Evolutionary conservation across 2,329 filamentous ascomycete genomes (phyloP), one percentile per base, ranked within the genome.

Genomic region (Verticillium longisporum): DNA sequence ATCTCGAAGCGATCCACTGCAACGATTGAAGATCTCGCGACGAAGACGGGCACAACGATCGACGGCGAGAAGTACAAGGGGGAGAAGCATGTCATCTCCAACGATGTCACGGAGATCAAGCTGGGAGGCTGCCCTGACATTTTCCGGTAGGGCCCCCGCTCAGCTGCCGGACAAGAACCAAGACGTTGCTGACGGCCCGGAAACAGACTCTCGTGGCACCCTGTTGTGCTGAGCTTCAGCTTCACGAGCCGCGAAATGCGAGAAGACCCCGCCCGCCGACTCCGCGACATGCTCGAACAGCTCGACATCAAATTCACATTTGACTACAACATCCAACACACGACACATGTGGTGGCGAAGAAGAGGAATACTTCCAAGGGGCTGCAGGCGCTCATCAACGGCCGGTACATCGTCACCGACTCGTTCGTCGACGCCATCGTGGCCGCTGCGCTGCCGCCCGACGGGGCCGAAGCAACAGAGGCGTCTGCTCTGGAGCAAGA

Each of bases 301-400:
- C 81, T 96, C n/a, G 95, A 97, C 70, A 88, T 98, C 73, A 98
- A 97, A 73, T 88, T 92, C 14, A 78, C 90, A 14, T 80, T 84
- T 54, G 88, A 92, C 4, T 97, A 92, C 72, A 77, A 90, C 31
- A 77, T 82, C 32, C 81, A 78, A 15, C 77, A 83, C 33, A 97
- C 94, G 0, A 97, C 94, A 0, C 93, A 98, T 73, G 89, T 96
- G 11, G 87, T 98, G 37, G 88, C 91, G 7, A 90, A 87, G 72
- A 97, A 96, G 75, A 84, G 95, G 56, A 99, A 98, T 72, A 94
- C 92, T 0, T 84, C 93, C 0, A 92, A 92, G 66, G 91, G 91
- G 0, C 80, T 99, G 2, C 92, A 96, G 70, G 94, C 91, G 1
- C 79, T 99, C 10, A 88, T 97, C 41, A 90, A 92, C 68, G 92